Base-by-base conservation (phyloP, 305 asterid species). In the Salvia sclarea region DNA sequence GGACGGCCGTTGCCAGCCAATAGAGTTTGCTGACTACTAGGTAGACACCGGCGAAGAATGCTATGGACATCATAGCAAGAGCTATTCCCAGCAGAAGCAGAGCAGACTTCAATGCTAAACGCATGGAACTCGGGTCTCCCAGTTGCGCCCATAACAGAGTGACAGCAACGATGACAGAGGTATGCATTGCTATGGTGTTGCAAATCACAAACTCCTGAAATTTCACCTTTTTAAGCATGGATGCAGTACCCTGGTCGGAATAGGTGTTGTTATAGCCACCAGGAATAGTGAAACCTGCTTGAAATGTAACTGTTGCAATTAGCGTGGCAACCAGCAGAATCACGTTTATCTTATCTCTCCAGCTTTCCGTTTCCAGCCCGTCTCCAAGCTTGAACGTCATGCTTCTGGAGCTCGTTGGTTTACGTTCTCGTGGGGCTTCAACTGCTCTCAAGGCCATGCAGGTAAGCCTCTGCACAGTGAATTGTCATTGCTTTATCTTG, bases 131-230 rank as follows among this genome's bases (percentile, higher is more conserved):
- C 18, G 79, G 78, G 64, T 80, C 85, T 20, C 87, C 87, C 60
- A 80, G n/a, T 65, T 84, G 90, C 47, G 87, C 87, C 90, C 87
- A 80, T 52, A 79, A 41, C 70, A 79, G 82, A 21, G 69, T 71
- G 59, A 79, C 76, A 33, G 63, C 82, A 64, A 81, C 85, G 8
- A 78, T 69, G 69, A 77, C 53, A 61, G 86, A 79, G 74, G 76
- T 75, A 61, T 81, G 69, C 82, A 85, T 73, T 16, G 86, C 85
- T 72, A 82, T 28, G 25, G 84, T 61, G 72, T 82, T 70, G 64
- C 80, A 77, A 48, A 82, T 79, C n/a, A 82, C 65, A 30, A 79
- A 79, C 66, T 37, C 79, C 62, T 79, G 84, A 57, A 82, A 82
- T 61, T 71, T 71, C 14, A 71, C 72, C 49, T 71, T 75, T 45